Percentiles rank a stretch among this genome's conserved stretches.
Conservation (phyloP, 345 rosid species). For the Linum lewisii region DNA sequence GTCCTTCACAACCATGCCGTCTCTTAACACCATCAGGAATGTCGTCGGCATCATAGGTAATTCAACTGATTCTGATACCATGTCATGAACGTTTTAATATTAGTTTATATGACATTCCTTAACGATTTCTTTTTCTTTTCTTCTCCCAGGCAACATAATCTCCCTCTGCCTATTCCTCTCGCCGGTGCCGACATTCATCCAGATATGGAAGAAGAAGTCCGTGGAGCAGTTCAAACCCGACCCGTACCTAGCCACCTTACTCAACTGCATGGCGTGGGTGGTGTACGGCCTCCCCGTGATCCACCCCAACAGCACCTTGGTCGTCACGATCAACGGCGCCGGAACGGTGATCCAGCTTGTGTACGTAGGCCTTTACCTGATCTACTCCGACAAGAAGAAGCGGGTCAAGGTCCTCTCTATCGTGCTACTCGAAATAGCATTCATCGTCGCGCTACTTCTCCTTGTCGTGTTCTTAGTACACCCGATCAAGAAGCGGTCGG, state of each 20-base stretch:
- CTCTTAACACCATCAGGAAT: conserved; percentile 34
- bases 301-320: conserved; percentile 51
- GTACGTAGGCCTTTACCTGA: conserved; percentile 36
- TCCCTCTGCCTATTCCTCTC: conserved; percentile 70
- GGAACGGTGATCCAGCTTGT: conserved; percentile 50
- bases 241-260: conserved; percentile 70
- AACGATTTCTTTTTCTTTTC: too few species aligned
- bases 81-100: too few species aligned
- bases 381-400: conserved; percentile 31
- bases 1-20: neutral
- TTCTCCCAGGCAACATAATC: conserved; percentile 60
- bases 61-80: too few species aligned
- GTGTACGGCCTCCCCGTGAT: conserved; percentile 74
- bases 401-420: conserved; percentile 26
- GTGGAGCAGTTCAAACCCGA: conserved; percentile 69
- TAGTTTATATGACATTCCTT: too few species aligned
- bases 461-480: conserved; percentile 39
- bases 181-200: conserved; percentile 74
- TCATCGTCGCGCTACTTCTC: conserved; percentile 23
- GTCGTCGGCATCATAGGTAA: conserved; percentile 59
- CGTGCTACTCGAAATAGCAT: conserved; percentile 26
- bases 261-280: conserved; percentile 79
- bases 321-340: conserved; percentile 59
- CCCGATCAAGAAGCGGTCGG: conserved; percentile 35
- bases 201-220: conserved; percentile 55